phyloP scores from a whole-genome alignment of 2,329 filamentous ascomycete genomes.

The Byssoonygena ceratinophila region DNA sequence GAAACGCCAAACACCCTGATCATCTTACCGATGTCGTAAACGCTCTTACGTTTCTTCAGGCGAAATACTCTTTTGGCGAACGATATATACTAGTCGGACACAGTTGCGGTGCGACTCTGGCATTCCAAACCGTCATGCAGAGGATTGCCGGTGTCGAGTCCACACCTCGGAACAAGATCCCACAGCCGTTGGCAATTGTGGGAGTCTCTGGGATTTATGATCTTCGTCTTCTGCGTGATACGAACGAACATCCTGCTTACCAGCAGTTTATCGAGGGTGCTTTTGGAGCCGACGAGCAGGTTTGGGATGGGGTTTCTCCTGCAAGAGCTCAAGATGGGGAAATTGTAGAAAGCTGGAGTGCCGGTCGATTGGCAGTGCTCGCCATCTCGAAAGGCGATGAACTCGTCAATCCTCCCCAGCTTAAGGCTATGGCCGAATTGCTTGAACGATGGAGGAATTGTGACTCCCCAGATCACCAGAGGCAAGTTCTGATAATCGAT shows the following conservation, averaged over 20 bases:
- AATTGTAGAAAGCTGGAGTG: slow-evolving; percentile 28
- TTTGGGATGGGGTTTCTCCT: slow-evolving; percentile 35
- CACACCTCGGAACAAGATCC: slow-evolving; percentile 6
- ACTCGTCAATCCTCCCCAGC: slow-evolving; percentile 32
- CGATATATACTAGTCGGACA: slow-evolving; percentile 39
- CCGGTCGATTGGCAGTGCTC: slow-evolving; percentile 30
- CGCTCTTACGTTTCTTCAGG: slow-evolving; percentile 34
- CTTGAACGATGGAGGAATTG: slow-evolving; percentile 43
- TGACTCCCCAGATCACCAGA: slow-evolving; percentile 33
- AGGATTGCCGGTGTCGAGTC: slow-evolving; percentile 14
- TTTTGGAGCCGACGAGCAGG: slow-evolving; percentile 30
- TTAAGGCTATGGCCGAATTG: slow-evolving; percentile 39
- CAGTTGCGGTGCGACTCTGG: slow-evolving; percentile 39
- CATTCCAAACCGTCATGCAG: slow-evolving; percentile 36
- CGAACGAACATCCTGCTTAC: slow-evolving; percentile 27
- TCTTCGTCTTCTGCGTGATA: slow-evolving; percentile 29
- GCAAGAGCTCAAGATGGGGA: slow-evolving; percentile 24
- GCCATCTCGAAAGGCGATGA: slow-evolving; percentile 35
- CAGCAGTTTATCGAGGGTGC: slow-evolving; percentile 34
- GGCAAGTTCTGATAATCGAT: slow-evolving; percentile 30
- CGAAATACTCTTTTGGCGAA: slow-evolving; percentile 30
- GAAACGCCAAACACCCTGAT: slow-evolving; percentile 35
- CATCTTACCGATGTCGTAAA: slow-evolving; percentile 35
- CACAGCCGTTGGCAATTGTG: slow-evolving; percentile 30
- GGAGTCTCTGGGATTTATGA: slow-evolving; percentile 40